Evolutionary conservation across 1,139 yeast genomes (phyloP).

Genomic region (Blastobotrys arbuscula): DNA sequence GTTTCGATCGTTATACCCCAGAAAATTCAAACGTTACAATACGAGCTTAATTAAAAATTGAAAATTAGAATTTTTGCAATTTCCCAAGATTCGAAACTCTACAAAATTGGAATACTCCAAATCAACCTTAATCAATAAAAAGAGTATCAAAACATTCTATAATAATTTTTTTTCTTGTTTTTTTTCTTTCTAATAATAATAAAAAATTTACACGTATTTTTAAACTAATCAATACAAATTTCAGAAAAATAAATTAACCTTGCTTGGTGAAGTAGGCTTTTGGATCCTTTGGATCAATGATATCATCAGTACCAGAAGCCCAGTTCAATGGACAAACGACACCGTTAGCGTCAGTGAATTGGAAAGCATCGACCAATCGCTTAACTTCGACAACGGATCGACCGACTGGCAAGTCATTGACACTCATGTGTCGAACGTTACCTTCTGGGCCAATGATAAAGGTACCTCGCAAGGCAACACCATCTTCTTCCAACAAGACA

Average conservation of each 20-base stretch:
- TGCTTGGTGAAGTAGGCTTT: slow-evolving; percentile 73
- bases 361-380: slow-evolving; percentile 98
- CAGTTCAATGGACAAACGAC: slow-evolving; percentile 99
- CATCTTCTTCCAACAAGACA: slow-evolving; percentile 92
- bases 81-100: too few relatives aligned
- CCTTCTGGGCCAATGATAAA: slow-evolving; percentile 97
- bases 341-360: slow-evolving; percentile 96
- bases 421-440: slow-evolving; percentile 86
- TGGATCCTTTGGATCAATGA: slow-evolving; percentile 78
- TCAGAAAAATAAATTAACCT: slow-evolving; percentile 28
- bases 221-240: too few relatives aligned
- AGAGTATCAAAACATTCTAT: background rate
- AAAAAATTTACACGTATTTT: background rate
- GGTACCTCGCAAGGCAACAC: slow-evolving; percentile 95
- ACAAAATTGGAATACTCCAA: too few relatives aligned
- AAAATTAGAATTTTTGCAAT: too few relatives aligned
- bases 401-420: slow-evolving; percentile 98
- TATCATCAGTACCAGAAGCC: slow-evolving; percentile 85
- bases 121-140: too few relatives aligned
- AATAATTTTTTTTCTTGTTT: too few relatives aligned
- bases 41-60: too few relatives aligned
- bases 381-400: slow-evolving; percentile 96
- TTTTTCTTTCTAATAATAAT: too few relatives aligned
- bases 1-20: too few relatives aligned
- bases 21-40: too few relatives aligned